Percentiles rank a stretch among this genome's conserved stretches.
Evolutionary conservation across 208 protist species (phyloP).

Genomic region (Leishmania arabica): DNA sequence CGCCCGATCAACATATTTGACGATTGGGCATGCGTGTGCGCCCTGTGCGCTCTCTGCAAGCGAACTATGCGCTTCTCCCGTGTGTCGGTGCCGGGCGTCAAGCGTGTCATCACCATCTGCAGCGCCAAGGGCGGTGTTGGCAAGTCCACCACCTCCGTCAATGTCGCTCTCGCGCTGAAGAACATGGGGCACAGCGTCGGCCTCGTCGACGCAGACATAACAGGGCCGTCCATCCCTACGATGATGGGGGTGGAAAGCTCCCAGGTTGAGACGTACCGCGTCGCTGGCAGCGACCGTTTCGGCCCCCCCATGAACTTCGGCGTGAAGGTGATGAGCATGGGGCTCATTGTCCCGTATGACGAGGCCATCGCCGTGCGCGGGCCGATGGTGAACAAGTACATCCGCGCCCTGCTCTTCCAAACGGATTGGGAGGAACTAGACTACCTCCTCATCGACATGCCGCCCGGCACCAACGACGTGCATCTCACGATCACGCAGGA

Average conservation of each 20-base stretch:
- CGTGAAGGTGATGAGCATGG: slow-evolving; percentile 93
- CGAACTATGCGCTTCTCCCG: slow-evolving; percentile 64
- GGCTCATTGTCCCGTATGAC: slow-evolving; percentile 85
- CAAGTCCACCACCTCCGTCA: slow-evolving; percentile 91
- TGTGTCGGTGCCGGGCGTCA: slow-evolving; percentile 75
- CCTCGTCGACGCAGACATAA: slow-evolving; percentile 93
- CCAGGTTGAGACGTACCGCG: slow-evolving; percentile 86
- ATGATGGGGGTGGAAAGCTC: slow-evolving; percentile 86
- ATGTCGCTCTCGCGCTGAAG: slow-evolving; percentile 88
- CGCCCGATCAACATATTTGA: background rate
- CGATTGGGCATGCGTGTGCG: background rate
- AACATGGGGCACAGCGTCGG: slow-evolving; percentile 81
- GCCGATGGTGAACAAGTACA: slow-evolving; percentile 92
- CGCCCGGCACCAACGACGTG: slow-evolving; percentile 92
- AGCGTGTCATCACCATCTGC: slow-evolving; percentile 85
- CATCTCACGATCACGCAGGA: slow-evolving; percentile 93
- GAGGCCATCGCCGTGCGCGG: slow-evolving; percentile 92
- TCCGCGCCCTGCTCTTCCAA: slow-evolving; percentile 88
- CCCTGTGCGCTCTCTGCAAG: background rate
- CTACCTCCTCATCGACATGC: slow-evolving; percentile 93
- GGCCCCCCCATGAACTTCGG: slow-evolving; percentile 90
- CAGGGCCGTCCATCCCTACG: slow-evolving; percentile 87
- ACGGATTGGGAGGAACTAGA: slow-evolving; percentile 94
- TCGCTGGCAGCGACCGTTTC: slow-evolving; percentile 84
- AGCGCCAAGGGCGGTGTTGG: slow-evolving; percentile 95